Base-by-base conservation (phyloP, 495 filamentous ascomycete species). In the Tuber magnatum region DNA sequence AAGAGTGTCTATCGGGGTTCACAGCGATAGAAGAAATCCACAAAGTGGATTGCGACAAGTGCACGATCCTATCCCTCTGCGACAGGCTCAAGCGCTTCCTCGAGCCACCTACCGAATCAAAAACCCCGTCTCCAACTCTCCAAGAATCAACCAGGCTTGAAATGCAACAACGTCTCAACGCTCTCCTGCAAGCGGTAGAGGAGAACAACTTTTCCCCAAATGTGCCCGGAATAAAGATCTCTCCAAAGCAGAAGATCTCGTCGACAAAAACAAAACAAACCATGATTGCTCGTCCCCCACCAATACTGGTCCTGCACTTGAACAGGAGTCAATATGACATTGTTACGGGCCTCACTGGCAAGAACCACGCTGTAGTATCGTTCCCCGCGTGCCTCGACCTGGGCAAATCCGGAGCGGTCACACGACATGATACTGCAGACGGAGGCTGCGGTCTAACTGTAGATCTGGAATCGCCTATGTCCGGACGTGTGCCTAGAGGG, bases 251-350 rank as follows among this genome's bases (percentile, higher is more conserved):
- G 80, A 88, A 87, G 70, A 87, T 92, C 5, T 86, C 86, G 1
- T 88, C 90, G 6, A 94, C 90, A 3, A 99, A 99, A 80, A 93
- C 95, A 16, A 89, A 93, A 44, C 96, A 99, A 82, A 89, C 90
- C 10, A 92, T 93, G 35, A 88, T 99, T 75, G 92, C 92, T 6
- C 87, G 94, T 14, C 85, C 93, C 3, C 96, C 96, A 2, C 87
- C 88, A 71, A 91, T 90, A 70, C 86, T 99, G 18, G 91, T 90
- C 0, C 85, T 97, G 4, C 96, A 99, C 82, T 86, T 98, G 79
- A 97, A 98, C 80, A 89, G 96, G 12, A 97, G 94, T 75, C 85
- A 94, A 0, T 97, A 97, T 77, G 92, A 98, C 77, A 93, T 97
- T 76, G 83, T 83, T 46, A 96, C 91, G 0, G 92, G 92, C 0